Conservation (phyloP, 2,329 filamentous ascomycete genomes). For the Aspergillus udagawae region DNA sequence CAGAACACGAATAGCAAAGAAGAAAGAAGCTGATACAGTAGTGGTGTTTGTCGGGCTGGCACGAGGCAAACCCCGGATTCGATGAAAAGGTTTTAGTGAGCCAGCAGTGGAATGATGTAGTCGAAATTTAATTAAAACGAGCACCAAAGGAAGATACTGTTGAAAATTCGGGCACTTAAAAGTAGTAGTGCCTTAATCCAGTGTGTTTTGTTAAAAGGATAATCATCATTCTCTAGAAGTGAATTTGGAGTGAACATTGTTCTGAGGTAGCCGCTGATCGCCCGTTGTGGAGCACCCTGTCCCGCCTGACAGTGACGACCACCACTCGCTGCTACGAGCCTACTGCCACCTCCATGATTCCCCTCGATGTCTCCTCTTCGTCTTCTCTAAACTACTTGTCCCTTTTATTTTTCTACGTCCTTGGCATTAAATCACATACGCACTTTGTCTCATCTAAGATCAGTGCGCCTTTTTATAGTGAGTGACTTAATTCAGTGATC, state of each 20-base stretch:
- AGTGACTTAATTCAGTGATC: not conserved
- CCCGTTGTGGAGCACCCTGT: conserved; percentile 29
- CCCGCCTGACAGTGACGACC: conserved; percentile 29
- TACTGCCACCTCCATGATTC: not conserved
- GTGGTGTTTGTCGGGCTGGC: conserved; percentile 6
- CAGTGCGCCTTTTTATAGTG: not conserved
- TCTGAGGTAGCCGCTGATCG: conserved; percentile 31
- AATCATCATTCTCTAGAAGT: not conserved
- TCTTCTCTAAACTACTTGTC: not conserved
- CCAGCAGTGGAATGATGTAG: not conserved
- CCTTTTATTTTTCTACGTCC: not conserved
- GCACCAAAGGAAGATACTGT: not conserved
- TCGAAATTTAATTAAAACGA: not conserved
- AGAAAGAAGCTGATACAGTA: not conserved
- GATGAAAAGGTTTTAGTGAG: conserved; percentile 2
- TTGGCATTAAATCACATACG: not conserved
- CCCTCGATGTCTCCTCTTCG: not conserved
- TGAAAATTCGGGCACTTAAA: not conserved
- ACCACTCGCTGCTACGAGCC: conserved; percentile 4
- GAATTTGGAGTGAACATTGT: conserved; percentile 12
- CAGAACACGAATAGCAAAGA: not conserved
- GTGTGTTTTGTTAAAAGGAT: not conserved
- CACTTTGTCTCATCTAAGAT: not conserved
- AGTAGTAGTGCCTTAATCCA: not conserved
- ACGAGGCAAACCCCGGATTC: conserved; percentile 15